Base-by-base conservation (phyloP, 805 yeast species). In the Lachancea lanzarotensis region DNA sequence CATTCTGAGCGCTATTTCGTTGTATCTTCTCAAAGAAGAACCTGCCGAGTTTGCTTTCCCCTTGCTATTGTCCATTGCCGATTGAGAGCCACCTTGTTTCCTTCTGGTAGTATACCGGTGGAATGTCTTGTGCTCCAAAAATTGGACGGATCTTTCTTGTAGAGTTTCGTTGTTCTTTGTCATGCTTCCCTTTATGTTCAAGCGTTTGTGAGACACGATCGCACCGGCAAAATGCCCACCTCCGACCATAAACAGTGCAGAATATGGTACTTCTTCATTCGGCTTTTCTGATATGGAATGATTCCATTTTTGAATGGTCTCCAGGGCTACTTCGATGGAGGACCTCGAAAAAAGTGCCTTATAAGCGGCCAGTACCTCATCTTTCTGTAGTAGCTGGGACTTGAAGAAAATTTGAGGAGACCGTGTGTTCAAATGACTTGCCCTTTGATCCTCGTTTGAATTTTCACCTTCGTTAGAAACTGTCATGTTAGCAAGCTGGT, bases 191-290 rank as follows among this genome's bases (percentile, higher is more conserved):
- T 74, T 75, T 1, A 75, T 72, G 33, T 69, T 70, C 41, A 70
- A 68, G 19, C 77, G 82, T 40, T 71, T 71, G 57, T 90, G 97
- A 1, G 88, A 79, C 8, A 93, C 73, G 35, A 93, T 84, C 0
- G 96, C 96, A 16, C 93, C 98, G 0, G 98, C 96, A 70, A 93
- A 93, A 67, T 93, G 97, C 35, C 98, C 98, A 36, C 98, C 97
- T 13, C 97, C 97, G 43, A 93, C 77, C 96, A 93, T 87, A 53
- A 93, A 76, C 11, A 93, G 63, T 0, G 95, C 95, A 4, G 95
- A 85, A 37, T 73, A 72, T 2, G 39, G 44, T 12, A 17, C 26
- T 16, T 35, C 35, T 2, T 13, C 18, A n/a, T n/a, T 29, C 3
- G 68, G 66, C 0, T 43, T 37, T 1, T 56, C 43, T 12, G 52